Percentiles rank a stretch among this genome's conserved stretches.
phyloP scores from a whole-genome alignment of 768 basidiomycete genomes.

The Rhizopogon vinicolor region DNA sequence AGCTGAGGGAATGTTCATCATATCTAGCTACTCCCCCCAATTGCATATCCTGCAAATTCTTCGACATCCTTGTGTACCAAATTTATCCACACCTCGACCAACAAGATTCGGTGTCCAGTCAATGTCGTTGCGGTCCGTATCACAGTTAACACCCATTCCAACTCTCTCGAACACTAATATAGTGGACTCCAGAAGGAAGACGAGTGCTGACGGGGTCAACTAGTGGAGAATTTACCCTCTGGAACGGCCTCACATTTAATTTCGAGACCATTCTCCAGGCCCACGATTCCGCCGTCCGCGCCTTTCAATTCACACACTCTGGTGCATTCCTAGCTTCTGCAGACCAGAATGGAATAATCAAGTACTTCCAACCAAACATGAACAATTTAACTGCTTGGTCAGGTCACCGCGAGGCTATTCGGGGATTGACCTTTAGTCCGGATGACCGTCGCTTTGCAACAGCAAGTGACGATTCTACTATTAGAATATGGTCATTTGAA shows the following conservation, averaged over 20 bases:
- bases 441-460: constrained; percentile 91
- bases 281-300: constrained; percentile 91
- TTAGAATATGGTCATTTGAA: constrained; percentile 94
- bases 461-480: constrained; percentile 91
- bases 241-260: constrained; percentile 99
- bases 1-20: constrained; percentile 21
- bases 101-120: constrained; percentile 97
- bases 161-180: constrained; percentile 4
- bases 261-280: constrained; percentile 99
- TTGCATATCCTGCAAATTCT: constrained; percentile 86
- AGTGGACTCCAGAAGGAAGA: constrained; percentile 98
- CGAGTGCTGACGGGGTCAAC: constrained; percentile 93
- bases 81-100: constrained; percentile 97
- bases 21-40: constrained; percentile 83
- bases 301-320: constrained; percentile 86
- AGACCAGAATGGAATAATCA: constrained; percentile 92
- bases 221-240: constrained; percentile 96
- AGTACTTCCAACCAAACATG: constrained; percentile 99
- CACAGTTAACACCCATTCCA: not conserved
- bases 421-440: constrained; percentile 88
- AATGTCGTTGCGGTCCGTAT: constrained; percentile 85
- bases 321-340: constrained; percentile 92
- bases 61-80: constrained; percentile 95
- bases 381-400: constrained; percentile 95
- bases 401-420: constrained; percentile 91